Evolutionary conservation across 2,329 filamentous ascomycete genomes (phyloP), one percentile per base, ranked within the genome.

Genomic region (Cercospora sesami): DNA sequence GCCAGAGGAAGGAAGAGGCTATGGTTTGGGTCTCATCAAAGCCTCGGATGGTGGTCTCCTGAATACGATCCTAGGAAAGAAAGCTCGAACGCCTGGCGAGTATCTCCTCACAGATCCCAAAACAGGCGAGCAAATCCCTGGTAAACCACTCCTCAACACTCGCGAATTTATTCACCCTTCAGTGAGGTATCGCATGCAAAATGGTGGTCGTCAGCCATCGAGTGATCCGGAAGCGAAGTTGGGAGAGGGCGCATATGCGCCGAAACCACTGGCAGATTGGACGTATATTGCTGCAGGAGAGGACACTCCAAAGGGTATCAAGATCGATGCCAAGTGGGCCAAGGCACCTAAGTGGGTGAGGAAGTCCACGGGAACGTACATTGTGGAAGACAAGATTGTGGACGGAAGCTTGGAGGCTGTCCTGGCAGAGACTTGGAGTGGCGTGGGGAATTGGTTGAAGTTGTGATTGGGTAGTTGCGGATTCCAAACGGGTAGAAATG

Each of bases 81-180:
- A 69, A 68, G 72, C 74, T 26, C 78, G 83, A 51, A 82, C 79
- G 3, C 83, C 83, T 5, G 83, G 83, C 48, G 74, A 76, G 39
- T 84, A 84, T 72, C 78, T 77, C 42, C 78, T 76, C 33, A 76
- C 79, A 1, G 79, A 83, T 65, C 81, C 82, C 9, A 67, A 74
- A 26, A 79, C 78, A 3, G 78, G 80, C 33, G 75, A 76, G 48
- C 51, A 75, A 39, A 82, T 80, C 7, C 71, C 76, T 28, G 74
- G 78, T 0, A 79, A 78, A 1, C 60, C 39, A 10, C 77, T 84
- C 55, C 74, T 75, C 60, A 76, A 82, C 31, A 84, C 83, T 21
- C 79, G 81, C 71, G 83, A 85, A 73, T 83, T 83, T 72, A 80
- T 85, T 45, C 83, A 84, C 71, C 78, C 82, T n/a, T 81, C 78